Percentiles rank a stretch among this genome's conserved stretches.
phyloP scores from a whole-genome alignment of 1,139 yeast genomes.

The Candida sojae region DNA sequence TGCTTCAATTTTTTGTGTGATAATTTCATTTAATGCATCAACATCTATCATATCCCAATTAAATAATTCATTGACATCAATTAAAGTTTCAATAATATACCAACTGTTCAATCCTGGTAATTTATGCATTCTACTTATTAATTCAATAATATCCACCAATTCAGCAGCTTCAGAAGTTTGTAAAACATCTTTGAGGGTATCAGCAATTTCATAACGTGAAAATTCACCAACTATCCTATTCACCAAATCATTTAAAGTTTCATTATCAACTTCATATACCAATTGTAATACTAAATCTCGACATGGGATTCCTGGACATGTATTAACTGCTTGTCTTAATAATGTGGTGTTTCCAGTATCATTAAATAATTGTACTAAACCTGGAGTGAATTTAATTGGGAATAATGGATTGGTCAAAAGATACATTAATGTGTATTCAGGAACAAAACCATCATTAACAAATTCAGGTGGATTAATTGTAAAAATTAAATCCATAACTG shows the following conservation, averaged over 20 bases:
- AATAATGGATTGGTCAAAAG: constrained; percentile 84
- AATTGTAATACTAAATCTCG: constrained; percentile 64
- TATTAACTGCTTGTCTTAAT: constrained; percentile 77
- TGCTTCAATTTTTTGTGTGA: constrained; percentile 51
- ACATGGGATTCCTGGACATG: constrained; percentile 71
- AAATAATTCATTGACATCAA: constrained; percentile 75
- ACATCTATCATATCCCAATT: constrained; percentile 58
- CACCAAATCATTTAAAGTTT: constrained; percentile 69
- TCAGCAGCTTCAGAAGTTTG: constrained; percentile 26
- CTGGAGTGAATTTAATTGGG: constrained; percentile 60
- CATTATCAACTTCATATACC: constrained; percentile 48
- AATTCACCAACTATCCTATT: constrained; percentile 65
- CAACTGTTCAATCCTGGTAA: constrained; percentile 45
- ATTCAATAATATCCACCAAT: constrained; percentile 45
- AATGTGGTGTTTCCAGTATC: constrained; percentile 52
- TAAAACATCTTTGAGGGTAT: constrained; percentile 24
- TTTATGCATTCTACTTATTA: constrained; percentile 33
- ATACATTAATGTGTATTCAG: constrained; percentile 67
- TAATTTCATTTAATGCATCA: constrained; percentile 40
- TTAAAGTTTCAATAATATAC: constrained; percentile 59
- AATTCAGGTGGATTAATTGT: constrained; percentile 21
- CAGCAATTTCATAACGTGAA: constrained; percentile 49
- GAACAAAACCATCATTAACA: constrained; percentile 32
- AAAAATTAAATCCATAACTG: constrained; percentile 49
- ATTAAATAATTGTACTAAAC: constrained; percentile 52